Evolutionary conservation across 768 basidiomycete species (phyloP), one percentile per base, ranked within the genome.

Genomic region (Kwoniella shandongensis): DNA sequence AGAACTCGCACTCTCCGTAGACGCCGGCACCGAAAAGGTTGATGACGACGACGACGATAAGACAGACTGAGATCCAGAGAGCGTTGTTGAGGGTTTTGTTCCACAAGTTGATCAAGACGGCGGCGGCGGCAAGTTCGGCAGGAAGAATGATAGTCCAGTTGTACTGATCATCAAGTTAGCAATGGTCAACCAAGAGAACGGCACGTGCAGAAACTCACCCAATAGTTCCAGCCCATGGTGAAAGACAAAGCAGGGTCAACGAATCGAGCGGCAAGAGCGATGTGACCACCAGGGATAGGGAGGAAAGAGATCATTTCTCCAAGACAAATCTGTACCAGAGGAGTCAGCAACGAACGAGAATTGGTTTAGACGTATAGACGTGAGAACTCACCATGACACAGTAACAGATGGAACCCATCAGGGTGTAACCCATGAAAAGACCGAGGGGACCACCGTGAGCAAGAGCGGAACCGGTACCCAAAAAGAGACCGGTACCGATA

Each of bases 11-110:
- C 76, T 76, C 76, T 32, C 76, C 77, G 62, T 75, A 79, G 29
- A 72, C 75, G 50, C 76, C 65, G 15, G 65, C 61, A 30, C 69
- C 66, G 41, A 57, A 54, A n/a, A 74, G 49, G 66, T 77, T 76
- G 67, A 77, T 91, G 26, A 78, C 79, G 40, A 93, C 73, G 39
- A 88, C 86, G 25, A 94, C 85, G 36, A 88, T 66, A 67, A 92
- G 77, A 51, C 85, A 88, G 35, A 96, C 80, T 0, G 83, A 77
- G 39, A 96, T 86, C 88, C 89, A 96, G 18, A 81, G 86, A 0
- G 89, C 86, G 61, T 87, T 83, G 61, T 79, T 80, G 67, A 84
- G 83, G 15, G 81, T 77, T 0, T 75, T 52, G 51, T 78, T 67
- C 73, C 74, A 73, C 45, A 66, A 58, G 48, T 61, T 67, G 63